Conservation (phyloP, 2,329 filamentous ascomycete genomes). For the Hymenoscyphus fraxineus region DNA sequence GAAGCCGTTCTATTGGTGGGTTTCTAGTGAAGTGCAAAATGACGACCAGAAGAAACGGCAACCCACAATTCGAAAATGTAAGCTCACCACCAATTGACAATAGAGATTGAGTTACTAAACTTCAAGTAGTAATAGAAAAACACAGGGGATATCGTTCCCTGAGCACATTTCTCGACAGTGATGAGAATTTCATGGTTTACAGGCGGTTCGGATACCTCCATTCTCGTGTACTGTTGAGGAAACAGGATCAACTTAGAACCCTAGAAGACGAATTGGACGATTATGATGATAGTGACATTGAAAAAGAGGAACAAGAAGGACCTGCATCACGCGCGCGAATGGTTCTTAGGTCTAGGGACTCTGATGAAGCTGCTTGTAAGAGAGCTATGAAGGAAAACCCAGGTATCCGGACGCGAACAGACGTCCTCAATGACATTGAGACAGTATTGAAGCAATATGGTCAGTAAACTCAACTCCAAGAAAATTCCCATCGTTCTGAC, state of each 20-base stretch:
- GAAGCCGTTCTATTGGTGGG: no score
- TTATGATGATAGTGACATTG: conserved; percentile 18
- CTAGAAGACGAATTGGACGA: conserved; percentile 24
- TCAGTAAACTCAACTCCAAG: background rate
- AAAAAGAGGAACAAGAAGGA: background rate
- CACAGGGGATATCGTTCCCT: conserved; percentile 38
- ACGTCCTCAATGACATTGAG: conserved; percentile 20
- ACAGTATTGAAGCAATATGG: conserved; percentile 16
- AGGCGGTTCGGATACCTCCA: conserved; percentile 41
- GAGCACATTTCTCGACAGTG: conserved; percentile 40
- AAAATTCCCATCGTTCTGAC: background rate
- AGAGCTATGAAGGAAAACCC: background rate
- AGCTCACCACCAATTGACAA: no score
- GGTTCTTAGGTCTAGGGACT: conserved; percentile 10
- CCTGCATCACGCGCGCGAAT: background rate
- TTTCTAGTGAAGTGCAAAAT: no score
- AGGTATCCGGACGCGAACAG: conserved; percentile 8
- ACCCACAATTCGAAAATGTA: no score
- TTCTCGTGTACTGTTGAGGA: conserved; percentile 34
- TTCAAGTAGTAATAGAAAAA: conserved; percentile 16
- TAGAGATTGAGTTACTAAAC: no score
- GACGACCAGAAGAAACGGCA: no score
- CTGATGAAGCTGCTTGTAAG: conserved; percentile 5
- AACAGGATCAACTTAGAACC: conserved; percentile 23
- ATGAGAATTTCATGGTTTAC: conserved; percentile 41